Evolutionary conservation across 768 basidiomycete genomes (phyloP).

Genomic region (Pleurotus giganteus): DNA sequence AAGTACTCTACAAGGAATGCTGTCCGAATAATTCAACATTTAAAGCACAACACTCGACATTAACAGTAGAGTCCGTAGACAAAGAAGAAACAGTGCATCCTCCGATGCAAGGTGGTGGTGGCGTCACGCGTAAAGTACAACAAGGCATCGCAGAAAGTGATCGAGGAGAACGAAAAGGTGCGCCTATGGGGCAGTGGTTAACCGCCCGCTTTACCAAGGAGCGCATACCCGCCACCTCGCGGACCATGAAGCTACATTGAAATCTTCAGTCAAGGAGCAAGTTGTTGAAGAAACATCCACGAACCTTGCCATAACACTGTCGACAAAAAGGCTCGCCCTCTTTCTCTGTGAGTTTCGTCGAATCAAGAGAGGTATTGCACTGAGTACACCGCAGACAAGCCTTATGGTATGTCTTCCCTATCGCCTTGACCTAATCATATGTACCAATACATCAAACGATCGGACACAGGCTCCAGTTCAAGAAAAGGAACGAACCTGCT

Average conservation of each 20-base stretch:
- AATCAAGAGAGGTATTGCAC: slow-evolving; percentile 69
- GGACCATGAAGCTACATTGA: slow-evolving; percentile 63
- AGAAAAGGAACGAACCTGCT: slow-evolving; percentile 51
- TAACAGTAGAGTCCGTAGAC: no score
- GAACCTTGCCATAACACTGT: slow-evolving; percentile 70
- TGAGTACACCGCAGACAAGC: slow-evolving; percentile 73
- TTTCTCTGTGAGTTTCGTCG: slow-evolving; percentile 70
- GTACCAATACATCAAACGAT: no score
- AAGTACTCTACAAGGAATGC: no score
- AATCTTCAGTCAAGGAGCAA: background rate
- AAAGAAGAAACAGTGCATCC: background rate
- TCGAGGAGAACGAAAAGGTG: background rate
- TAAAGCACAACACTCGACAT: no score
- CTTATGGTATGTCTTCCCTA: slow-evolving; percentile 81
- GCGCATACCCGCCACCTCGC: slow-evolving; percentile 72
- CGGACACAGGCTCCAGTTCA: background rate
- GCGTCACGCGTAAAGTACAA: background rate
- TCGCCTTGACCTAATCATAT: slow-evolving; percentile 69
- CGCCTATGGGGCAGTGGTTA: slow-evolving; percentile 10
- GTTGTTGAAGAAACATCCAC: slow-evolving; percentile 5
- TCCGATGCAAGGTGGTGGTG: background rate
- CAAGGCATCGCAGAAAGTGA: background rate
- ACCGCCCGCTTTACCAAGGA: slow-evolving; percentile 45
- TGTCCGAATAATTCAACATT: no score
- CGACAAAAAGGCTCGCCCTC: slow-evolving; percentile 71